phyloP scores from a whole-genome alignment of 2,329 filamentous ascomycete species.

The Fusarium keratoplasticum region DNA sequence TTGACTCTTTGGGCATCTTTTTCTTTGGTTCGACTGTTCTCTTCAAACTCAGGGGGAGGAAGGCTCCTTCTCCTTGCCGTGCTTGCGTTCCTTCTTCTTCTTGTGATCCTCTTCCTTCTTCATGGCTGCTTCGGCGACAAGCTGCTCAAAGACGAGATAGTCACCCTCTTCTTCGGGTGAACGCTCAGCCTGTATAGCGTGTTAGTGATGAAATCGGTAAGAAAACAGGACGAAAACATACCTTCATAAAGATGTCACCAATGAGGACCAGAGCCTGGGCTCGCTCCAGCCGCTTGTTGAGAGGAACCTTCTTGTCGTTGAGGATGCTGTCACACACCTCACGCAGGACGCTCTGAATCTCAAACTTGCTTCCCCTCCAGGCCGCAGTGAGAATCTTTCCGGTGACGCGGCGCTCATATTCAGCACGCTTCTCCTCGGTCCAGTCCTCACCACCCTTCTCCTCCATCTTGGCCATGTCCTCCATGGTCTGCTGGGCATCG shows the following conservation, averaged over 20 bases:
- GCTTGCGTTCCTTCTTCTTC: conserved; percentile 66
- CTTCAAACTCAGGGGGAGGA: neutral
- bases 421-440: conserved; percentile 96
- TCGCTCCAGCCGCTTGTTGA: conserved; percentile 88
- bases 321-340: conserved; percentile 94
- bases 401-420: conserved; percentile 95
- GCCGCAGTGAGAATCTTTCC: conserved; percentile 98
- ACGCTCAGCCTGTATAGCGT: conserved; percentile 75
- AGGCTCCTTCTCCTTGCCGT: conserved; percentile 30
- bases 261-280: conserved; percentile 90
- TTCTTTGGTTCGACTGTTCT: neutral
- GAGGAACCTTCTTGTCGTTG: conserved; percentile 80
- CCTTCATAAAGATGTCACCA: conserved; percentile 90
- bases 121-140: conserved; percentile 94
- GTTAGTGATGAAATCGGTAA: conserved; percentile 12
- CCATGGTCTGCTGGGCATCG: conserved; percentile 97
- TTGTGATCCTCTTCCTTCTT: conserved; percentile 88
- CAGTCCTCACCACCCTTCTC: conserved; percentile 95
- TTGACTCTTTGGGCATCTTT: neutral
- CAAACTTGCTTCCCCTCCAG: conserved; percentile 96
- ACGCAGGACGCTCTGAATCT: conserved; percentile 94
- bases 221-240: conserved; percentile 55
- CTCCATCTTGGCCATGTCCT: conserved; percentile 98
- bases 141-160: conserved; percentile 98
- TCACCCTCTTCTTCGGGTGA: conserved; percentile 97